A percentile compares a stretch with the other conserved stretches of the same genome.
These are phyloP conservation scores for Ceratobasidium sp. DNA, from an alignment of 1,284 basidiomycete species.

Conservation along the genomic window DNA sequence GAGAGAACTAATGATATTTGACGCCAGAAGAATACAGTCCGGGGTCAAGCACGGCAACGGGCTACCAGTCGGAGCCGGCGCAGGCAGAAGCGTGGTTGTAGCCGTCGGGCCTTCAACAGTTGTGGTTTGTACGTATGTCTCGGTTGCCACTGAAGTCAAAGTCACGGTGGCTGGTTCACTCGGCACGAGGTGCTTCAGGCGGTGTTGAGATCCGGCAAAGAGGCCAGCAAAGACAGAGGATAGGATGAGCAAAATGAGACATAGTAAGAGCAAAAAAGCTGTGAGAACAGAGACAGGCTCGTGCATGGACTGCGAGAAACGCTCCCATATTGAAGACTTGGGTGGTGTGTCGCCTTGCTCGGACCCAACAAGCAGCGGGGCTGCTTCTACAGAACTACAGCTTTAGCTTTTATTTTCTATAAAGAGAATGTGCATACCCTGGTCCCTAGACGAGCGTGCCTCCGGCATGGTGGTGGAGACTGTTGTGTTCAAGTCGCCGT, in stretches of 20 bases:
- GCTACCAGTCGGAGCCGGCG: constrained; percentile 30
- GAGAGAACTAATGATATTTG: constrained; percentile 81
- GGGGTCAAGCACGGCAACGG: constrained; percentile 72
- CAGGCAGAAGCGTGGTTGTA: constrained; percentile 49
- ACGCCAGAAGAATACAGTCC: constrained; percentile 86
- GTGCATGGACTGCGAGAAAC: constrained; percentile 54
- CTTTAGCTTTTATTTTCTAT: not conserved
- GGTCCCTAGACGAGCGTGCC: constrained; percentile 42
- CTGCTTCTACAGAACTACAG: constrained; percentile 27
- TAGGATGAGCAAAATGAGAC: constrained; percentile 81
- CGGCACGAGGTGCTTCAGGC: constrained; percentile 62
- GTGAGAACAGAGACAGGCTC: constrained; percentile 87
- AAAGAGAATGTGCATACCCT: constrained; percentile 6
- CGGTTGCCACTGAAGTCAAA: constrained; percentile 48
- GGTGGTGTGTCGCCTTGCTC: constrained; percentile 33
- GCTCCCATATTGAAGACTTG: constrained; percentile 49
- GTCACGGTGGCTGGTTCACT: constrained; percentile 51
- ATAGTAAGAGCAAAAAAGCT: constrained; percentile 79
- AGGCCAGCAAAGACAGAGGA: constrained; percentile 90
- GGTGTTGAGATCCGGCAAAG: constrained; percentile 87
- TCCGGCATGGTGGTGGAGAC: constrained; percentile 33
- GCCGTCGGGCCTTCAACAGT: constrained; percentile 55
- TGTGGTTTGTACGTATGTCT: constrained; percentile 45
- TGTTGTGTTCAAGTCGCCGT: constrained; percentile 26
- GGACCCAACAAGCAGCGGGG: constrained; percentile 42